Base-by-base conservation (phyloP, 2,329 filamentous ascomycete genomes). In the Rugonectria rugulosa region DNA sequence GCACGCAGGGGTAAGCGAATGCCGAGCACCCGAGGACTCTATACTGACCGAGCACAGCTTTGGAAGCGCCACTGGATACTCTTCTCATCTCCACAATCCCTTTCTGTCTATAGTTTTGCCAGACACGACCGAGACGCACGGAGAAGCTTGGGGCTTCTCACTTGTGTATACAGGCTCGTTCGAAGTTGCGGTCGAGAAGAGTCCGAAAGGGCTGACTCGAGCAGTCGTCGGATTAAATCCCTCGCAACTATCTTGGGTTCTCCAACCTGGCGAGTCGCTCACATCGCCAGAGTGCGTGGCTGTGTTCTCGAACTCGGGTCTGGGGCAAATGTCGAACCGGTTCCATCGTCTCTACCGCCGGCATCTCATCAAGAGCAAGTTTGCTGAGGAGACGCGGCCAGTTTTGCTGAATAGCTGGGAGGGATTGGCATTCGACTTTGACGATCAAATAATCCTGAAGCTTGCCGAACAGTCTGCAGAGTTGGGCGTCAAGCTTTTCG, bases 331-430 rank as follows among this genome's bases (percentile, higher is more conserved):
- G 77, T 88, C 86, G 0, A 79, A 84, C 11, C 81, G 79, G 6
- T 81, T 86, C 59, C 86, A 89, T 62, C 76, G 83, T 0, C 73
- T 89, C 0, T 89, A 85, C 66, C 81, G 81, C 40, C 81, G 84
- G 45, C 82, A 88, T 61, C 77, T 88, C 43, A 83, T 87, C 56
- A 74, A 81, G 64, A 81, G 81, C 69, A 81, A 85, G 55, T 79
- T 80, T 58, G 84, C 79, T 9, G 74, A 75, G 8, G 71, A 79
- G 61, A 77, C 77, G 10, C 80, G 80, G 0, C 86, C 85, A 0
- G 75, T 81, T 0, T 70, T 89, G 37, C 76, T 88, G 19, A 89
- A 89, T 67, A 87, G 84, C 31, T 89, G 86, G 86, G 86, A 89
- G 65, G 86, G 85, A 0, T 73, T 88, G 0, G 77, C 77, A 12